A percentile compares a stretch with the other conserved stretches of the same genome.
Conservation (phyloP, 2,329 filamentous ascomycete species). For the Clarireedia homoeocarpa region DNA sequence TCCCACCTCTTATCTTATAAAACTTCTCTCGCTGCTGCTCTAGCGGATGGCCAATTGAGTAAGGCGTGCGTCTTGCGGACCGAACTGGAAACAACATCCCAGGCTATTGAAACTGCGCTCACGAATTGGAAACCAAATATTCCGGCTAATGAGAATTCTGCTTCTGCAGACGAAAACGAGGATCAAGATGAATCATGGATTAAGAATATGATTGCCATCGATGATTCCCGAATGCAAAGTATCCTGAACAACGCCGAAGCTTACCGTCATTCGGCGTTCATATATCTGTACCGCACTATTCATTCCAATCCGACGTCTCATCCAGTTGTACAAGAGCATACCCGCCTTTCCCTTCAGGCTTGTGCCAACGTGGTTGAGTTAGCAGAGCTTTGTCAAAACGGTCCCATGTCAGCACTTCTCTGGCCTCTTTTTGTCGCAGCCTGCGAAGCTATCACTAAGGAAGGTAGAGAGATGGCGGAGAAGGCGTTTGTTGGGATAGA, state of each 20-base stretch:
- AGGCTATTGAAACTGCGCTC: constrained; percentile 48
- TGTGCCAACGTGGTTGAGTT: constrained; percentile 47
- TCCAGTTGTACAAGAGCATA: constrained; percentile 44
- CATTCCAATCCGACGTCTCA: constrained; percentile 39
- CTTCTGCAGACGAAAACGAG: constrained; percentile 2
- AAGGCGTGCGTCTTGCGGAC: constrained; percentile 23
- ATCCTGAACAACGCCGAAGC: constrained; percentile 40
- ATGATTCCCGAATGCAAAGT: constrained; percentile 23
- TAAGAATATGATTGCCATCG: neutral
- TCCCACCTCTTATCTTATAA: constrained; percentile 48
- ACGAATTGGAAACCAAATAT: constrained; percentile 47
- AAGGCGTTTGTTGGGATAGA: constrained; percentile 46
- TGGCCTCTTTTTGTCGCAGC: constrained; percentile 58
- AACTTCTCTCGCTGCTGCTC: constrained; percentile 40
- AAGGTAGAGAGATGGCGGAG: constrained; percentile 44
- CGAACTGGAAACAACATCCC: constrained; percentile 34
- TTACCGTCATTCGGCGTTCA: constrained; percentile 39
- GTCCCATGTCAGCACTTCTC: constrained; percentile 55
- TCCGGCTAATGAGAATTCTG: constrained; percentile 29
- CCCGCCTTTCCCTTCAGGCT: constrained; percentile 42
- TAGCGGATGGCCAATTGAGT: constrained; percentile 32
- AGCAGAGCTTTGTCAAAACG: constrained; percentile 28
- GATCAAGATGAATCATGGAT: neutral
- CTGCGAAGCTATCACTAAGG: constrained; percentile 45
- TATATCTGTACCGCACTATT: constrained; percentile 36